phyloP scores from a whole-genome alignment of 129 eudicot genomes.

The Erigeron canadensis region DNA sequence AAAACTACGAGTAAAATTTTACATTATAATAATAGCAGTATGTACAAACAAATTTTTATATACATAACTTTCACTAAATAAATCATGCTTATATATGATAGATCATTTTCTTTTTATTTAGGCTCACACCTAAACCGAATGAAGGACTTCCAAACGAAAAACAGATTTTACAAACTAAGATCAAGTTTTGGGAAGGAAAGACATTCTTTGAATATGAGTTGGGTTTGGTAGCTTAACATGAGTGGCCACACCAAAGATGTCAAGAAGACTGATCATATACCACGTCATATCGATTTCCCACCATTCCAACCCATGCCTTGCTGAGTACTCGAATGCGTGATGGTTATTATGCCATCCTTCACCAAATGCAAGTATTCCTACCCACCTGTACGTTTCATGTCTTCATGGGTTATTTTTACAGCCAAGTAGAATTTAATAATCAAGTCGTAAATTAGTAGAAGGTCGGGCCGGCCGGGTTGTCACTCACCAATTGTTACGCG shows the following conservation, averaged over 20 bases:
- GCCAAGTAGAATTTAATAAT: conserved; percentile 37
- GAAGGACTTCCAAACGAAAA: too few relatives aligned
- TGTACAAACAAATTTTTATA: too few relatives aligned
- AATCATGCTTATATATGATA: too few relatives aligned
- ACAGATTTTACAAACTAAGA: too few relatives aligned
- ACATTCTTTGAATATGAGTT: conserved; percentile 46
- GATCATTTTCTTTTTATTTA: too few relatives aligned
- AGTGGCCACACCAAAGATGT: conserved; percentile 64
- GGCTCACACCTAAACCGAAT: too few relatives aligned
- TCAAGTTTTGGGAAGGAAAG: conserved; percentile 16
- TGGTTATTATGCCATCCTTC: conserved; percentile 93
- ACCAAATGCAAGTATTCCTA: conserved; percentile 67
- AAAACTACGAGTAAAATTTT: too few relatives aligned
- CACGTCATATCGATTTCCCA: conserved; percentile 82
- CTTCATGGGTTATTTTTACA: background rate
- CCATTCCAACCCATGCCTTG: conserved; percentile 82
- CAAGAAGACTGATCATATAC: conserved; percentile 62
- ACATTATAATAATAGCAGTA: too few relatives aligned
- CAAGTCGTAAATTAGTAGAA: too few relatives aligned
- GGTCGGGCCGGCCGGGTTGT: too few relatives aligned
- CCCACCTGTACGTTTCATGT: conserved; percentile 50
- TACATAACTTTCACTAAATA: too few relatives aligned
- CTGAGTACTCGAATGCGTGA: conserved; percentile 81
- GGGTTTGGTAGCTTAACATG: conserved; percentile 62
- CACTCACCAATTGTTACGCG: conserved; percentile 11